Percentiles rank a stretch among this genome's conserved stretches.
phyloP scores from a whole-genome alignment of 495 filamentous ascomycete genomes.

The Mycothermus thermophilus region DNA sequence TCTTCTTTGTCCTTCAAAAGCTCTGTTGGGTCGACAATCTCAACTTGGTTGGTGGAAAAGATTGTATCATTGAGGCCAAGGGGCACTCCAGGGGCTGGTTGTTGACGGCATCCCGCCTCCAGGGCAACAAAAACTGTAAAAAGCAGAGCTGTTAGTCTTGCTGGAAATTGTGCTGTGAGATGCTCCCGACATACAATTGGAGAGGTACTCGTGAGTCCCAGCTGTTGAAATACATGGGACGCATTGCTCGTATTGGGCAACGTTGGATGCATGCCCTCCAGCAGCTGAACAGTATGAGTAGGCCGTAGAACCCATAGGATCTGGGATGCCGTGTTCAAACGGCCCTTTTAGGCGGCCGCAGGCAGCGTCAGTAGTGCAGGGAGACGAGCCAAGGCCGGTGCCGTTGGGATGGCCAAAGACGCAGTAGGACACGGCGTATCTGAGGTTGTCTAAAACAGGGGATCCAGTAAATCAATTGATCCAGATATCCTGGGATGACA shows the following conservation, averaged over 20 bases:
- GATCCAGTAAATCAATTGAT: too few species aligned
- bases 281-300: constrained; percentile 29
- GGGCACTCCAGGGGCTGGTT: constrained; percentile 25
- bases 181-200: constrained; percentile 22
- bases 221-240: constrained; percentile 25
- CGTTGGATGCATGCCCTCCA: constrained; percentile 14
- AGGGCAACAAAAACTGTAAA: constrained; percentile 34
- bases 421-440: constrained; percentile 32
- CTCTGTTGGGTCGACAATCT: constrained; percentile 25
- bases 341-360: constrained; percentile 24
- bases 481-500: too few species aligned
- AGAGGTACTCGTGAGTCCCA: constrained; percentile 23
- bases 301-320: constrained; percentile 16
- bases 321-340: constrained; percentile 19
- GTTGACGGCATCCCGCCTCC: constrained; percentile 35
- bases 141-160: constrained; percentile 5
- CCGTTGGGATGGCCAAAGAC: constrained; percentile 34
- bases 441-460: constrained; percentile 28
- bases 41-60: constrained; percentile 29
- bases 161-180: too few species aligned
- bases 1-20: constrained; percentile 5
- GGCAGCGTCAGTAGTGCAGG: constrained; percentile 29
- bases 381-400: constrained; percentile 20
- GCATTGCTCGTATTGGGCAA: constrained; percentile 19
- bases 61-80: constrained; percentile 35